A percentile compares a stretch with the other conserved stretches of the same genome.
Conservation (phyloP, 1,284 basidiomycete genomes). For the Puccinia horiana region DNA sequence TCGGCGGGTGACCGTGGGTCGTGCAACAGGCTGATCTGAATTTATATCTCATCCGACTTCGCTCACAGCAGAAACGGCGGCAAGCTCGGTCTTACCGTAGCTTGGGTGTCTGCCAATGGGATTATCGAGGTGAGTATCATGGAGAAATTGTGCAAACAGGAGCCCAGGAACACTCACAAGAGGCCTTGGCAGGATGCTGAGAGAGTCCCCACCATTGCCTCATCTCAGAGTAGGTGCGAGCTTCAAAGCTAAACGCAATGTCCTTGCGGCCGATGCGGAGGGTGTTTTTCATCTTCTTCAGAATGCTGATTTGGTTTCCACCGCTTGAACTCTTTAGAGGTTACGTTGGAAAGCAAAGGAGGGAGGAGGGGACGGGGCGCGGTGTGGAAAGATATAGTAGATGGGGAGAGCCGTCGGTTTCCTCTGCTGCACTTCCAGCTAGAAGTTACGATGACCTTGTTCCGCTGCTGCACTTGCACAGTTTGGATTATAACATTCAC, state of each 20-base stretch:
- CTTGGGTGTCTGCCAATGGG: constrained; percentile 5
- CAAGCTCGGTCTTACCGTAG: constrained; percentile 35
- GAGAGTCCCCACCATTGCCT: constrained; percentile 53
- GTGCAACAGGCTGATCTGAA: not conserved
- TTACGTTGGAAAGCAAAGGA: too few relatives aligned
- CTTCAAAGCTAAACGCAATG: constrained; percentile 52
- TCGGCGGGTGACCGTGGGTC: constrained; percentile 22
- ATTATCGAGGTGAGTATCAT: not conserved
- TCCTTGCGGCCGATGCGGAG: constrained; percentile 55
- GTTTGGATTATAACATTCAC: too few relatives aligned
- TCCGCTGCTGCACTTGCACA: too few relatives aligned
- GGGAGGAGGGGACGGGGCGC: too few relatives aligned
- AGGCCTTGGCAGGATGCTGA: constrained; percentile 42
- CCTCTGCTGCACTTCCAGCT: too few relatives aligned
- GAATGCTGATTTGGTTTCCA: constrained; percentile 21
- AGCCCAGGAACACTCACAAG: constrained; percentile 24
- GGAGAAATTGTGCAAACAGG: not conserved
- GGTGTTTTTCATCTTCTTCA: constrained; percentile 53
- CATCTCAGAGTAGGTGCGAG: constrained; percentile 54
- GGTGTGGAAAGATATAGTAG: too few relatives aligned
- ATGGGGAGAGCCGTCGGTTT: too few relatives aligned
- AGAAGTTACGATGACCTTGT: too few relatives aligned
- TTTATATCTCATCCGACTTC: constrained; percentile 10
- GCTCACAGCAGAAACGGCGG: constrained; percentile 35
- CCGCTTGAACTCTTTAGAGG: constrained; percentile 39